These are phyloP conservation scores for Cyclotella choctawhatcheeana DNA, from an alignment of 108 stramenopile genomes.

Conservation along the genomic window DNA sequence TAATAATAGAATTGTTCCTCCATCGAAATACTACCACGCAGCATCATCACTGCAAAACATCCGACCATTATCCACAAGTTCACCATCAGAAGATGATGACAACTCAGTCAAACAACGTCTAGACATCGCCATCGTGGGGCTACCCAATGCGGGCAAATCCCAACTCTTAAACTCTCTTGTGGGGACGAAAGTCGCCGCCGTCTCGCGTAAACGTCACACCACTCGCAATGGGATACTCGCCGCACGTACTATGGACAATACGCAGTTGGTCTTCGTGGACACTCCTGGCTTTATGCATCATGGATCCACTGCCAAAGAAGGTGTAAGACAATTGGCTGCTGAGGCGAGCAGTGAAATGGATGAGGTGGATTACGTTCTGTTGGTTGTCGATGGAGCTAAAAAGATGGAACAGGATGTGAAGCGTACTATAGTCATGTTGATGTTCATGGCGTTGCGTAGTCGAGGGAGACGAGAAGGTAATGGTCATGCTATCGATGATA, in stretches of 20 bases:
- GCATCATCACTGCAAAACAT: neutral
- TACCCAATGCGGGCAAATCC: constrained; percentile 90
- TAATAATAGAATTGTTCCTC: neutral
- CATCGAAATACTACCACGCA: too few relatives aligned
- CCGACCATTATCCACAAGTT: neutral
- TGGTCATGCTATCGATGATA: neutral
- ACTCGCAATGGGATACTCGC: constrained; percentile 86
- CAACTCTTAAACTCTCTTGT: constrained; percentile 86
- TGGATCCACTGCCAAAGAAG: constrained; percentile 63
- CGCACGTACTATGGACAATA: constrained; percentile 70
- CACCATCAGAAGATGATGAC: neutral
- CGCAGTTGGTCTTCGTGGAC: constrained; percentile 90
- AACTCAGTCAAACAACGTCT: constrained; percentile 53
- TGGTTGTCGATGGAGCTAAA: constrained; percentile 89
- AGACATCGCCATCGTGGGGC: constrained; percentile 88
- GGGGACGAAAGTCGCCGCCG: constrained; percentile 80
- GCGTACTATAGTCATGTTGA: constrained; percentile 69
- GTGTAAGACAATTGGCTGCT: constrained; percentile 62
- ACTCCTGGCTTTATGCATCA: constrained; percentile 90
- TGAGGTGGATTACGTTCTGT: constrained; percentile 73
- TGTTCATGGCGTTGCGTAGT: constrained; percentile 62
- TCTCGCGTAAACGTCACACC: constrained; percentile 93
- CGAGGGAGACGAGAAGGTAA: constrained; percentile 53
- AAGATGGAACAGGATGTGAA: constrained; percentile 62
- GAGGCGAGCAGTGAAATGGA: constrained; percentile 71